Conservation (phyloP, 1,284 basidiomycete genomes). For the Neolentinus lepideus region DNA sequence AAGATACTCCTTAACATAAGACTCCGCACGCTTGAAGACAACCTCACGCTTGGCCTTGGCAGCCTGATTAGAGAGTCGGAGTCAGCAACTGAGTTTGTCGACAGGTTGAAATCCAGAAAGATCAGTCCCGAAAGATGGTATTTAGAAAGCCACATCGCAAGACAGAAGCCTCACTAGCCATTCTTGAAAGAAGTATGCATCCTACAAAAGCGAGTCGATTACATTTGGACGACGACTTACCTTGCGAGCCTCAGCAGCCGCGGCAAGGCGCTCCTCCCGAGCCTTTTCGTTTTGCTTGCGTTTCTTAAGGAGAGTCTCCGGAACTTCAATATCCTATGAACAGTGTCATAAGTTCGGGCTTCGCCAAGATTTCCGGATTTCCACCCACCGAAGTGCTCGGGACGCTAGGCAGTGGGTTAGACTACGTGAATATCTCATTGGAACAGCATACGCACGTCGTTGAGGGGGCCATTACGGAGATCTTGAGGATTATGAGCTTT, state of each 20-base stretch:
- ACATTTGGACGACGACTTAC: conserved; percentile 40
- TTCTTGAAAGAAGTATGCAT: conserved; percentile 75
- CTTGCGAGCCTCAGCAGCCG: conserved; percentile 87
- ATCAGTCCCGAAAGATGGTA: conserved; percentile 99
- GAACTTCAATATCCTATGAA: conserved; percentile 80
- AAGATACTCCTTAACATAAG: conserved; percentile 97
- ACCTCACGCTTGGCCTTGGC: conserved; percentile 90
- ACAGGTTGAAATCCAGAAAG: conserved; percentile 7
- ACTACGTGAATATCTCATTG: conserved; percentile 2
- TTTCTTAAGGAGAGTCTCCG: conserved; percentile 99
- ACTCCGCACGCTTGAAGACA: conserved; percentile 99
- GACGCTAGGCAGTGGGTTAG: conserved; percentile 8
- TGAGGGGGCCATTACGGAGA: conserved; percentile 49
- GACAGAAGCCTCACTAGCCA: conserved; percentile 56
- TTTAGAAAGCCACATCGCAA: conserved; percentile 72
- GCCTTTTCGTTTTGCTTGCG: conserved; percentile 98
- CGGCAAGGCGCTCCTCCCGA: conserved; percentile 89
- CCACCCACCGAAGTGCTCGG: conserved; percentile 18
- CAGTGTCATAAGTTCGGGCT: not conserved
- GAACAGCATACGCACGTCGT: conserved; percentile 48
- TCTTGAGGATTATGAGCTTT: conserved; percentile 35
- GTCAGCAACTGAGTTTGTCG: conserved; percentile 8
- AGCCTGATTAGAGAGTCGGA: conserved; percentile 45
- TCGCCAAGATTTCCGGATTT: not conserved
- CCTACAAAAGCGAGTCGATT: conserved; percentile 36